Percentiles rank a stretch among this genome's conserved stretches.
phyloP scores from a whole-genome alignment of 495 filamentous ascomycete species.

The Xylaria intraflava region DNA sequence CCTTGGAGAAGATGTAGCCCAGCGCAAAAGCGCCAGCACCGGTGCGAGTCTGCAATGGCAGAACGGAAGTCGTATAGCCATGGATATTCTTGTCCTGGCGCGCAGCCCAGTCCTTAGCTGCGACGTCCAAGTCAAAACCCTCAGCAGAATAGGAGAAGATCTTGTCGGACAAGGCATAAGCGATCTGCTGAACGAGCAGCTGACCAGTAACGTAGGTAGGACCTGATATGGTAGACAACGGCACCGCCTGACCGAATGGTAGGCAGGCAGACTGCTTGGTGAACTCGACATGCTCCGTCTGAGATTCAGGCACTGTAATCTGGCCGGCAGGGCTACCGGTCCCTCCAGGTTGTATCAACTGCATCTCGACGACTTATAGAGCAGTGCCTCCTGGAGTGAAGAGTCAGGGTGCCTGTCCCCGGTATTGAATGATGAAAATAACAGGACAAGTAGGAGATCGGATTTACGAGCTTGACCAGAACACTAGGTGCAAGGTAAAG shows the following conservation, averaged over 20 bases:
- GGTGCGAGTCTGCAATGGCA: constrained; percentile 75
- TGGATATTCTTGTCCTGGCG: constrained; percentile 65
- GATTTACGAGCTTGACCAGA: neutral
- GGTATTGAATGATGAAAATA: neutral
- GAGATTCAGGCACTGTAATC: constrained; percentile 21
- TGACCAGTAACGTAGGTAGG: constrained; percentile 90
- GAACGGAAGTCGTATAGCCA: constrained; percentile 70
- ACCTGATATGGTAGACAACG: constrained; percentile 66
- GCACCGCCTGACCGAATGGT: constrained; percentile 54
- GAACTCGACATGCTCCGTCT: constrained; percentile 24
- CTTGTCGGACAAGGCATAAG: constrained; percentile 88
- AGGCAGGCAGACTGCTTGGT: constrained; percentile 47
- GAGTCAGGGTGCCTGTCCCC: neutral
- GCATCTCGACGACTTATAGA: constrained; percentile 13
- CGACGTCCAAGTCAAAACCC: constrained; percentile 79
- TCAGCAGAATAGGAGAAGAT: constrained; percentile 95
- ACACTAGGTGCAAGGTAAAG: neutral
- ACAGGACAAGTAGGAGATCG: neutral
- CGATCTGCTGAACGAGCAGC: constrained; percentile 88
- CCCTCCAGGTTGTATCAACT: constrained; percentile 19
- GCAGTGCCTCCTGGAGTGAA: neutral
- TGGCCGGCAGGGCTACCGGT: constrained; percentile 17
- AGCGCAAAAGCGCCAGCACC: constrained; percentile 89
- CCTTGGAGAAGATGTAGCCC: constrained; percentile 94
- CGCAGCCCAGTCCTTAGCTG: constrained; percentile 67